Base-by-base conservation (phyloP, 257 asterid species). In the Primulina huaijiensis region DNA sequence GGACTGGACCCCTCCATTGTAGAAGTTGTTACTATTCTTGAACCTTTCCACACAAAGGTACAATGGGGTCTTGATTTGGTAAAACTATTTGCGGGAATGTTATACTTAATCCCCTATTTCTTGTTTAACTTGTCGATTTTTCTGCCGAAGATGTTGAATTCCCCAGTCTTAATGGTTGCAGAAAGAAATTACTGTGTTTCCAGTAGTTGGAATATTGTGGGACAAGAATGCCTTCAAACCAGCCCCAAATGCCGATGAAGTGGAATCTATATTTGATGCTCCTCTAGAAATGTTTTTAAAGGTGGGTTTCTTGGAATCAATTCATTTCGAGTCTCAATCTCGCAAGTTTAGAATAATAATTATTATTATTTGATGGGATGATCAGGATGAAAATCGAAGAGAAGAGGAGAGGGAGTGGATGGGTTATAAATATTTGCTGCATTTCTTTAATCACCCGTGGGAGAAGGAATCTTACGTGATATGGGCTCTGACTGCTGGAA, bases 401-500 rank as follows among this genome's bases (percentile, higher is more conserved):
- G 82, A 81, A 64, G 84, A 79, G 69, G 91, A 86, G 70, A 72
- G 65, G 37, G 96, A 86, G 65, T 85, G 88, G 88, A 83, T 76
- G 87, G 97, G 88, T 38, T 40, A 46, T 33, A 75, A 80, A 31
- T 90, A 86, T 72, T 69, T 87, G 62, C 88, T 86, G 38, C 98
- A 88, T 78, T 90, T 85, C 80, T 92, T 92, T 60, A 87, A 92
- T 74, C 75, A 92, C 60, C 72, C 65, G 62, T 57, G 71, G n/a
- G 83, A 69, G 58, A 73, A 80, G 30, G 75, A 74, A 40, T 77
- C 67, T 6, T 85, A 83, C 35, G 82, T 85, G 2, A 86, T 92
- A 68, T 89, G 94, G 96, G 98, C 95, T 72, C 66, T 90, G 20
- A 88, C 98, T 61, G 97, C 98, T 76, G 97, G 83, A 34, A 82